phyloP scores from a whole-genome alignment of 371 early-diverging fungal genomes.

The Rhizopus arrhizus region DNA sequence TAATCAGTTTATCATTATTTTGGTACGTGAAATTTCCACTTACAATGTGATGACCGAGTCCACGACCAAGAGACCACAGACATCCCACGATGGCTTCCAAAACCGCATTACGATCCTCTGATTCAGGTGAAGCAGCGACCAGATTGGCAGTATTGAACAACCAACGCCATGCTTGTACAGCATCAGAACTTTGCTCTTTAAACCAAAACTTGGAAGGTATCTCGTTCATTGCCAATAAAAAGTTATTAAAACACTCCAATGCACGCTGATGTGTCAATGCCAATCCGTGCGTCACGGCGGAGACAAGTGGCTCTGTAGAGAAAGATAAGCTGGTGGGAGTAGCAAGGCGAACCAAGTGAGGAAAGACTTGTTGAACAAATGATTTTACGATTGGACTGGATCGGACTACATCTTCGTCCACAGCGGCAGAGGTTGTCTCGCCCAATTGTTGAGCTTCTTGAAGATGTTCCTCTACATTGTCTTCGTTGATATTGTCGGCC shows the following conservation, averaged over 20 bases:
- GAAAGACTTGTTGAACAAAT: constrained; percentile 50
- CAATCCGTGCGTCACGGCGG: constrained; percentile 52
- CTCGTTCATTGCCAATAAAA: constrained; percentile 71
- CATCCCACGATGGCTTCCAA: constrained; percentile 72
- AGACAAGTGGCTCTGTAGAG: constrained; percentile 43
- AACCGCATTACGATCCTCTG: constrained; percentile 44
- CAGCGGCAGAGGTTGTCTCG: constrained; percentile 38
- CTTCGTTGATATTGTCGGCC: constrained; percentile 46
- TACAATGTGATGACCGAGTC: constrained; percentile 62
- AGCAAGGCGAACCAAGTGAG: constrained; percentile 56
- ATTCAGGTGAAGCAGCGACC: constrained; percentile 38
- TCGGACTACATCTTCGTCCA: constrained; percentile 29
- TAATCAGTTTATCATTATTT: neutral
- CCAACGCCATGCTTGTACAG: constrained; percentile 65
- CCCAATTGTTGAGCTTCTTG: constrained; percentile 46
- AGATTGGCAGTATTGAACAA: constrained; percentile 57
- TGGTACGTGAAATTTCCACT: constrained; percentile 24
- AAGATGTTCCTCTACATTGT: constrained; percentile 43
- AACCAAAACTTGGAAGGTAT: constrained; percentile 71
- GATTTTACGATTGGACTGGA: constrained; percentile 52
- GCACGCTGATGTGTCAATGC: constrained; percentile 69
- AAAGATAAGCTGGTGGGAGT: constrained; percentile 59
- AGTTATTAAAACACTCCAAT: constrained; percentile 77
- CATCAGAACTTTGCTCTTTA: constrained; percentile 54
- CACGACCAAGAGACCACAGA: constrained; percentile 75